Evolutionary conservation across 2,329 filamentous ascomycete genomes (phyloP).

Genomic region (Sclerotinia nivalis): DNA sequence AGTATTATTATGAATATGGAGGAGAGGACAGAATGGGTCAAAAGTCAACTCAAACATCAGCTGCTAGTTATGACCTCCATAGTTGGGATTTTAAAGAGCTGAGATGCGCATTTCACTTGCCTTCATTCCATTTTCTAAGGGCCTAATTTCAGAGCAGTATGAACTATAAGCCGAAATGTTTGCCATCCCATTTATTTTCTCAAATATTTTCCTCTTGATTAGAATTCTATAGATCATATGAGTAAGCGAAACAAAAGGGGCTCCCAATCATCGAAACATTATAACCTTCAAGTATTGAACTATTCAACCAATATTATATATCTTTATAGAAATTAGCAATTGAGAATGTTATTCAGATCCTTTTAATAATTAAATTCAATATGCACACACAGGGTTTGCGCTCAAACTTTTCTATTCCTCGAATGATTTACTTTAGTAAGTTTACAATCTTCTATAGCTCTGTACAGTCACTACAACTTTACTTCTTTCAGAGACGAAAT

Average conservation of each 20-base stretch:
- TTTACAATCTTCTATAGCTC: too few relatives aligned
- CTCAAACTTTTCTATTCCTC: too few relatives aligned
- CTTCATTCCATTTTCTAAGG: background rate
- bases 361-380: too few relatives aligned
- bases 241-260: background rate
- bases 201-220: background rate
- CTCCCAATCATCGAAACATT: too few relatives aligned
- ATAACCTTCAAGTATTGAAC: background rate
- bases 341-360: too few relatives aligned
- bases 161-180: background rate
- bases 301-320: background rate
- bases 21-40: background rate
- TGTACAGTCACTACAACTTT: too few relatives aligned
- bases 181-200: background rate
- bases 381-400: too few relatives aligned
- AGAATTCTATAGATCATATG: background rate
- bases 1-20: background rate
- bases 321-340: background rate
- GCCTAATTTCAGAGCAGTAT: accelerated
- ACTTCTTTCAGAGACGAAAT: too few relatives aligned
- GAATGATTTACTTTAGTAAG: too few relatives aligned
- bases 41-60: background rate
- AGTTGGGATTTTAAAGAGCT: background rate
- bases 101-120: background rate
- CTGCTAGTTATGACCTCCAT: background rate